Evolutionary conservation across 352 stramenopile genomes (phyloP), one percentile per base, ranked within the genome.

Genomic region (Phytophthora cajani): DNA sequence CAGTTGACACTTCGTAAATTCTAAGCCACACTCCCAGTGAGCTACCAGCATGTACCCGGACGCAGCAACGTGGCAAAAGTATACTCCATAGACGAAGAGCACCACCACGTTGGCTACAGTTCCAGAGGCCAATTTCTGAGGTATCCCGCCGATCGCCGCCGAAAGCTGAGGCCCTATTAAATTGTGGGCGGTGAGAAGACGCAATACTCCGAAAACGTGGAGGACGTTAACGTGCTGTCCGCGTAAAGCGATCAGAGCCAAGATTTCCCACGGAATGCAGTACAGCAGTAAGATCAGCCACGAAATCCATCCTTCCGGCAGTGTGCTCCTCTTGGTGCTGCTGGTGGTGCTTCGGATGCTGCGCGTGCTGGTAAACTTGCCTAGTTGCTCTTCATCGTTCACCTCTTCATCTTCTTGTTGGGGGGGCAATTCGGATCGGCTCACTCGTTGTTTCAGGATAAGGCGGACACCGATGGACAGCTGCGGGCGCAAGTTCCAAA

Each of bases 41-140:
- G 81, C 79, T 52, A 93, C 10, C 4, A 93, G 57, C 71, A 91
- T 91, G 59, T 93, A 93, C 0, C 83, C 84, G 0, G 58, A 81
- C 0, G 78, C 85, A 17, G 79, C 78, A 6, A 80, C n/a, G 54
- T 93, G 85, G 17, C 81, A 82, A 12, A 91, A 65, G 46, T 88
- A 93, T 19, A 89, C 47, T 0, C 85, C 85, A 11, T 80, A 38
- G 1, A 81, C 51, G 21, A 89, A 77, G 9, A 93, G 61, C 9
- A 82, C 73, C 14, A 76, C 62, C 8, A 73, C 69, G n/a, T 80
- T 79, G 14, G 74, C 71, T 11, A 88, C 58, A 0, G 84, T 84
- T 1, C 69, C 69, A 1, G 69, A 59, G 5, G 64, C 58, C 32
- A 72, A 21, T 27, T 72, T 60, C 40, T 69, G 58, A 10, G 69